phyloP scores from a whole-genome alignment of 2,329 filamentous ascomycete genomes.

The Aspergillus neoniger region DNA sequence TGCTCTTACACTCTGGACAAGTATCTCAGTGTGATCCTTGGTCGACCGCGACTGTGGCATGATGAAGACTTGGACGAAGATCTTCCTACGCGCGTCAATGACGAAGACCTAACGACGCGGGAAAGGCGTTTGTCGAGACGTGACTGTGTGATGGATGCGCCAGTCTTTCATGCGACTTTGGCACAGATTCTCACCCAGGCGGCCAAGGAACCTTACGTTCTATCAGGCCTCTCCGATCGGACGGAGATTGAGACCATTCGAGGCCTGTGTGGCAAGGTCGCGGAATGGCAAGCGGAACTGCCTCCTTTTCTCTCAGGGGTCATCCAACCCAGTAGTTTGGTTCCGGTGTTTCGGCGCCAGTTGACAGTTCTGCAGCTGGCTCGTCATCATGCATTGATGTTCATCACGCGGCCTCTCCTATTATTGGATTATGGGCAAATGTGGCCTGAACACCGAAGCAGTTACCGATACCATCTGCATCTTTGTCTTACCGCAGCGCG shows the following conservation, averaged over 20 bases:
- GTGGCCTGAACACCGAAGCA: conserved; percentile 20
- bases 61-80: conserved; percentile 63
- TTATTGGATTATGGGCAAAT: conserved; percentile 23
- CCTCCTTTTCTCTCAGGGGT: conserved; percentile 21
- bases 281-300: conserved; percentile 19
- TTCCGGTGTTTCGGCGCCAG: conserved; percentile 24
- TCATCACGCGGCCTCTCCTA: conserved; percentile 23
- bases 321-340: conserved; percentile 25
- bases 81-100: conserved; percentile 42
- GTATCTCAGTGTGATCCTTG: conserved; percentile 60
- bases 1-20: conserved; percentile 43
- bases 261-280: conserved; percentile 15
- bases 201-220: conserved; percentile 24
- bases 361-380: conserved; percentile 25
- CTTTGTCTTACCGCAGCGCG: conserved; percentile 20
- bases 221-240: conserved; percentile 15
- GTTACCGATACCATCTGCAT: conserved; percentile 15
- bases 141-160: conserved; percentile 29
- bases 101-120: conserved; percentile 18
- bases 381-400: conserved; percentile 24
- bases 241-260: conserved; percentile 15
- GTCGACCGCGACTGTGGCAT: conserved; percentile 58
- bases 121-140: conserved; percentile 6
- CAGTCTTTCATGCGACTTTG: conserved; percentile 23
- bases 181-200: conserved; percentile 23